Conservation (phyloP, 1,284 basidiomycete genomes). For the Rhizoctonia solani region DNA sequence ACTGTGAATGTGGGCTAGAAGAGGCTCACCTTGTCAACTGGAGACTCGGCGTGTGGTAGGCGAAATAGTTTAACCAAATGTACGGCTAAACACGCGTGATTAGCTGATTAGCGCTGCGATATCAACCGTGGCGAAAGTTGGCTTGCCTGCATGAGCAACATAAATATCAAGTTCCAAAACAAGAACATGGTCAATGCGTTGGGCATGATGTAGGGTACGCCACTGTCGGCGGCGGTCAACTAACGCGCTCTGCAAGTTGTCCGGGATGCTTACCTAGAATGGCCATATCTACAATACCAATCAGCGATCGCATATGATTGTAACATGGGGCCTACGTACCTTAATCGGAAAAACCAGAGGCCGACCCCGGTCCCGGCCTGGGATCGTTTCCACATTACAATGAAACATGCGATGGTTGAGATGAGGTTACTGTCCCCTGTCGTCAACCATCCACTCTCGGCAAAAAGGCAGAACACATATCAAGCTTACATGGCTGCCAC, state of each 20-base stretch:
- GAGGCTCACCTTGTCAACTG: constrained; percentile 1
- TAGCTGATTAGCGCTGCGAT: not conserved
- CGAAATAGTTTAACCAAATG: constrained; percentile 29
- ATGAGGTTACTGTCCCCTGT: constrained; percentile 11
- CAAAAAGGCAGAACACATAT: too few species aligned
- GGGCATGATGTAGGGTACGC: constrained; percentile 23
- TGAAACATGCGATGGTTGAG: constrained; percentile 8
- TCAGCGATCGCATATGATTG: not conserved
- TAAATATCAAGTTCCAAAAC: constrained; percentile 30
- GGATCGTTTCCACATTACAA: constrained; percentile 22
- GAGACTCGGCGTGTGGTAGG: not conserved
- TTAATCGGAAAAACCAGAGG: constrained; percentile 26
- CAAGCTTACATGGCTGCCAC: constrained; percentile 22
- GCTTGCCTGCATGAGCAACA: constrained; percentile 25
- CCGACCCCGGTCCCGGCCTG: not conserved
- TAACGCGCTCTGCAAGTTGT: not conserved
- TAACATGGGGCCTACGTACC: not conserved
- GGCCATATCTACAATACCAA: constrained; percentile 3
- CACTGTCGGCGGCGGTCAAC: too few species aligned
- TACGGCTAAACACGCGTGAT: not conserved
- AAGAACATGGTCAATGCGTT: constrained; percentile 30
- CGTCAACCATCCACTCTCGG: not conserved
- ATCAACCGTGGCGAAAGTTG: not conserved
- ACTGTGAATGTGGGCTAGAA: not conserved
- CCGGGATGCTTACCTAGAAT: constrained; percentile 2